A percentile compares a stretch with the other conserved stretches of the same genome.
Conservation (phyloP, 805 yeast species). For the Saturnispora besseyi region DNA sequence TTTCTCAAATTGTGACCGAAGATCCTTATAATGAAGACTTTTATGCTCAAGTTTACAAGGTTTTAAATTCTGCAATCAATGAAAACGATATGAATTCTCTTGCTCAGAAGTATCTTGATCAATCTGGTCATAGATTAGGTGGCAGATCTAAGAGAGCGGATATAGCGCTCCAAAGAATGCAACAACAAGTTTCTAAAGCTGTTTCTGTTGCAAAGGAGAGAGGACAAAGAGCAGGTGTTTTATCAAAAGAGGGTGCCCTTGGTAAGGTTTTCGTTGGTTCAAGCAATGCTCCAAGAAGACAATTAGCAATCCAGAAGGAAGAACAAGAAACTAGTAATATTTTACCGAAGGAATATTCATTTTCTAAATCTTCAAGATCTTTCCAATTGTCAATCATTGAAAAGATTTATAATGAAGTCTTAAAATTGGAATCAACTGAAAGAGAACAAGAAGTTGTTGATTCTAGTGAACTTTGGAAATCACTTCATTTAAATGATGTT, state of each 20-base stretch:
- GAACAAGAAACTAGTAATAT: slow-evolving; percentile 17
- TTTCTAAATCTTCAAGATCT: slow-evolving; percentile 34
- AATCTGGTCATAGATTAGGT: slow-evolving; percentile 83
- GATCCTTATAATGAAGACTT: slow-evolving; percentile 97
- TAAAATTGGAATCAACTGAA: slow-evolving; percentile 69
- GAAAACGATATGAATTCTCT: slow-evolving; percentile 62
- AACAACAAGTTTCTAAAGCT: slow-evolving; percentile 94
- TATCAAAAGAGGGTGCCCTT: slow-evolving; percentile 71
- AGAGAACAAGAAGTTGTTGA: slow-evolving; percentile 45
- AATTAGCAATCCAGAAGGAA: slow-evolving; percentile 48
- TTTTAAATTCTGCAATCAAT: slow-evolving; percentile 51
- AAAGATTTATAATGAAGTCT: slow-evolving; percentile 63
- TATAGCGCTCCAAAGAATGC: slow-evolving; percentile 92
- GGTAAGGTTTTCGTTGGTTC: slow-evolving; percentile 77
- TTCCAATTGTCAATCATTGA: slow-evolving; percentile 65
- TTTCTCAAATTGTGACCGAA: slow-evolving; percentile 91
- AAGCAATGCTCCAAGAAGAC: slow-evolving; percentile 83
- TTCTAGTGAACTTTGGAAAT: slow-evolving; percentile 57
- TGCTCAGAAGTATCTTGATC: slow-evolving; percentile 87
- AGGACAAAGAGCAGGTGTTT: slow-evolving; percentile 54
- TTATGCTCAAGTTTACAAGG: slow-evolving; percentile 85
- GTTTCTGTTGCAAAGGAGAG: slow-evolving; percentile 88
- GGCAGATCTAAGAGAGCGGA: slow-evolving; percentile 80
- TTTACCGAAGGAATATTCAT: slow-evolving; percentile 26
- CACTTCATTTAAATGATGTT: slow-evolving; percentile 64